Base-by-base conservation (phyloP, 352 stramenopile genomes). In the Phytophthora colocasiae region DNA sequence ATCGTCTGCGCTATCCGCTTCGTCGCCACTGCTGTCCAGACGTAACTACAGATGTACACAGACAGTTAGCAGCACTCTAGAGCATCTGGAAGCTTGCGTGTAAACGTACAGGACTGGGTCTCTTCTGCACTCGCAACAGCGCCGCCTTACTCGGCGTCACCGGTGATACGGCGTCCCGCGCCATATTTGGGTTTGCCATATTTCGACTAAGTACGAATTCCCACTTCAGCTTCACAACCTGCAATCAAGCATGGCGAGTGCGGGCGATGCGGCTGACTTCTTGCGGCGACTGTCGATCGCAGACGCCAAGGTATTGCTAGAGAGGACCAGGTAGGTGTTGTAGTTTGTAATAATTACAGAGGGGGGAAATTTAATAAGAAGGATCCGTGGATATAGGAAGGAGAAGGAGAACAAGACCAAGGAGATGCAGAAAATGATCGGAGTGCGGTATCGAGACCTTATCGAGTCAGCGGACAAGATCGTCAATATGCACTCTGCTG, bases 391-490 rank as follows among this genome's bases (percentile, higher is more conserved):
- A 6, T 2, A 6, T 49, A 93, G 86, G 29, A 90, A 90, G 48
- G 87, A 95, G 63, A 95, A 94, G 61, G 85, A 93, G 63, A 80
- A 76, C 54, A 97, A 96, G 73, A 92, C 88, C 22, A 87, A 92
- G 63, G 88, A 97, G 62, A 95, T 97, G 87, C 91, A 97, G 62
- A 91, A 91, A 59, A 98, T 98, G 91, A 97, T 97, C 34, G 86
- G 92, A 38, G 94, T 96, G 38, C 73, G 92, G 4, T 98, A 98
- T 47, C 91, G 95, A 29, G 91, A 98, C 58, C 75, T 98, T 11
- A 98, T 98, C 63, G 91, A 97, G 58, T 97, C 92, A 31, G 92
- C 92, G 1, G 92, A 98, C 73, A 93, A 93, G 65, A 97, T 98
- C 46, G 84, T 97, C 11, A 95, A 79, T 32, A 98, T 98, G 92